A percentile compares a stretch with the other conserved stretches of the same genome.
phyloP scores from a whole-genome alignment of 768 basidiomycete species.

The Pisolithus microcarpus region DNA sequence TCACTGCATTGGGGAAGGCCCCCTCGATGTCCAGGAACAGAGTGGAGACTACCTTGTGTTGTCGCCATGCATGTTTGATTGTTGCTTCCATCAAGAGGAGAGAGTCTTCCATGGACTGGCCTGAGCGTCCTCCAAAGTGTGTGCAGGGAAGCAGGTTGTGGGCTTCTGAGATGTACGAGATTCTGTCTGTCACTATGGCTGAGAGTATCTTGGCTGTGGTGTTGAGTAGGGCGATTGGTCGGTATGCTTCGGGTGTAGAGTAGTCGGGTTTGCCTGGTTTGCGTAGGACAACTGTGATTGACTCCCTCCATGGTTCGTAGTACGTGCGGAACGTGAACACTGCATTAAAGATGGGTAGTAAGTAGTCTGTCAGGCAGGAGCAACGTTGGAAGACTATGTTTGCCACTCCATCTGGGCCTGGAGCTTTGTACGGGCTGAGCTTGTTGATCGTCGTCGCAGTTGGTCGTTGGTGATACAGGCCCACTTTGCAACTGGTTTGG shows the following conservation, averaged over 20 bases:
- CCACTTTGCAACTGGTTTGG: neutral
- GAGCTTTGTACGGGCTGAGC: conserved; percentile 15
- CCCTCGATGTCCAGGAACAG: conserved; percentile 40
- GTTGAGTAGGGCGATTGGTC: conserved; percentile 32
- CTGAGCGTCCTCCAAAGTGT: conserved; percentile 36
- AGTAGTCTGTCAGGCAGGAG: conserved; percentile 3
- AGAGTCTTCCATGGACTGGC: conserved; percentile 31
- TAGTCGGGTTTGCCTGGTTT: conserved; percentile 33
- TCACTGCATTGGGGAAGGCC: conserved; percentile 35
- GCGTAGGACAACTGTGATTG: no score
- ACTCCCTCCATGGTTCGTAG: no score
- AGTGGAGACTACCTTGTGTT: conserved; percentile 25
- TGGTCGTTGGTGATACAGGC: conserved; percentile 3
- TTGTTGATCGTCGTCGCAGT: conserved; percentile 3
- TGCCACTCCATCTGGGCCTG: conserved; percentile 22
- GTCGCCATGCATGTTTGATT: conserved; percentile 33
- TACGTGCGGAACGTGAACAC: no score
- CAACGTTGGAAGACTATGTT: conserved; percentile 20
- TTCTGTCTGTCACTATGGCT: no score
- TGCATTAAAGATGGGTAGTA: no score
- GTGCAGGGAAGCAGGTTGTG: conserved; percentile 23
- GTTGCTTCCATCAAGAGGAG: conserved; percentile 25
- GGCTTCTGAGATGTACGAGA: no score
- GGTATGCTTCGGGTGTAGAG: conserved; percentile 24
- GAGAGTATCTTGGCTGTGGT: neutral